These are phyloP conservation scores for Sporobolomyces pararoseus DNA, from an alignment of 768 basidiomycete species.

Conservation along the genomic window DNA sequence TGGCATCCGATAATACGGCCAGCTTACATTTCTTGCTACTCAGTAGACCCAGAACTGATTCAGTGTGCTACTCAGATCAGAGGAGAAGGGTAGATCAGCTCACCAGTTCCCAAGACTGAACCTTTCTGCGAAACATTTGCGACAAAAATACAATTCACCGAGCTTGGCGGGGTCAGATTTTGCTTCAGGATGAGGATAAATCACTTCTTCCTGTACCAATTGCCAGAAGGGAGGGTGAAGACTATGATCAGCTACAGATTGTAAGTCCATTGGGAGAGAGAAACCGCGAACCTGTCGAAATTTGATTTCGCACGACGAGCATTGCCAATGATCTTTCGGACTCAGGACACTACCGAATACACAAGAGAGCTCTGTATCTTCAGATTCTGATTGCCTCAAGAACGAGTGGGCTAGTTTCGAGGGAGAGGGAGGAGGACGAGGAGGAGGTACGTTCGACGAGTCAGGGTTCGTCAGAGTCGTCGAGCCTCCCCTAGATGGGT, in stretches of 20 bases:
- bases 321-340: constrained; percentile 27
- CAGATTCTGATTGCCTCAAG: constrained; percentile 13
- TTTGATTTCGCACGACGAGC: constrained; percentile 9
- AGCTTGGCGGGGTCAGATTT: background rate
- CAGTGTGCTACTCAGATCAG: too few relatives aligned
- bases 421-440: constrained; percentile 11
- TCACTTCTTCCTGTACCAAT: constrained; percentile 26
- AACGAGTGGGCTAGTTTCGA: constrained; percentile 8
- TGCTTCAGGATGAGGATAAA: constrained; percentile 37
- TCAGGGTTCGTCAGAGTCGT: too few relatives aligned
- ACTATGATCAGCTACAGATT: background rate
- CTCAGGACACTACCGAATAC: constrained; percentile 33
- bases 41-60: too few relatives aligned
- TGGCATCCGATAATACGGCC: constrained; percentile 29
- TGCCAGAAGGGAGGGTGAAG: too few relatives aligned
- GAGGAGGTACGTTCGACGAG: background rate
- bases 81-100: background rate
- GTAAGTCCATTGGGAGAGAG: background rate
- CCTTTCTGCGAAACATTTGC: constrained; percentile 29
- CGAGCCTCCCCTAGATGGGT: background rate
- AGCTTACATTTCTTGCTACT: constrained; percentile 30
- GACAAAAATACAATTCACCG: constrained; percentile 30
- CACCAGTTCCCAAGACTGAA: constrained; percentile 34
- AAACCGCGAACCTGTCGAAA: constrained; percentile 24
- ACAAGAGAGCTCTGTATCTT: constrained; percentile 15